Percentiles rank a stretch among this genome's conserved stretches.
Evolutionary conservation across 495 filamentous ascomycete genomes (phyloP).

Genomic region (Neurospora intermedia): DNA sequence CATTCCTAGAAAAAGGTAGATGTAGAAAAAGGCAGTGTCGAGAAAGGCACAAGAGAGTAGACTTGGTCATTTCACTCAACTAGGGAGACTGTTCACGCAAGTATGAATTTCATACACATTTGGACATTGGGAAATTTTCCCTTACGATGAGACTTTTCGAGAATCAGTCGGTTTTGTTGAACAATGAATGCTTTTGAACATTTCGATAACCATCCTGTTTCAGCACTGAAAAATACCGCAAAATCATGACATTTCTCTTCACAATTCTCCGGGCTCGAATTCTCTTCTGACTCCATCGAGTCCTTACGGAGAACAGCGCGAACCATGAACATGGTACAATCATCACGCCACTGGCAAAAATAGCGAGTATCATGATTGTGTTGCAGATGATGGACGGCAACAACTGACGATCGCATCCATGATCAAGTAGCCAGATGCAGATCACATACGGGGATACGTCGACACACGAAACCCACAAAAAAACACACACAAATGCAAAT

Average conservation of each 20-base stretch:
- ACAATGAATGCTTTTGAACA: not conserved
- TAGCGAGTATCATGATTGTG: not conserved
- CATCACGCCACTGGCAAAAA: not conserved
- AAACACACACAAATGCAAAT: not conserved
- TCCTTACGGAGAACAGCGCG: not conserved
- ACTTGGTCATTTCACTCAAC: not conserved
- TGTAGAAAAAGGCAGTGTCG: not conserved
- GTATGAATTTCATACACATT: not conserved
- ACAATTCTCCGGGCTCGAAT: not conserved
- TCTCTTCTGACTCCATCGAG: not conserved
- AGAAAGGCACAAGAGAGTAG: not conserved
- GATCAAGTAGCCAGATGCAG: not conserved
- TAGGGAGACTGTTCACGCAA: not conserved
- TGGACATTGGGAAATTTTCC: not conserved
- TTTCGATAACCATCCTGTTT: not conserved
- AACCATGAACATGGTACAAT: not conserved
- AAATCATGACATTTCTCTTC: not conserved
- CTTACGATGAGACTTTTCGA: not conserved
- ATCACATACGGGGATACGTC: not conserved
- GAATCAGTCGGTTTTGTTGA: not conserved
- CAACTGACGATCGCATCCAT: not conserved
- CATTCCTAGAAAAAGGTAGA: not conserved
- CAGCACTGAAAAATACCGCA: not conserved
- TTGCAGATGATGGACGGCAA: not conserved
- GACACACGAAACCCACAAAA: not conserved